Base-by-base conservation (phyloP, 2,329 filamentous ascomycete genomes). In the Pleurostoma richardsiae region DNA sequence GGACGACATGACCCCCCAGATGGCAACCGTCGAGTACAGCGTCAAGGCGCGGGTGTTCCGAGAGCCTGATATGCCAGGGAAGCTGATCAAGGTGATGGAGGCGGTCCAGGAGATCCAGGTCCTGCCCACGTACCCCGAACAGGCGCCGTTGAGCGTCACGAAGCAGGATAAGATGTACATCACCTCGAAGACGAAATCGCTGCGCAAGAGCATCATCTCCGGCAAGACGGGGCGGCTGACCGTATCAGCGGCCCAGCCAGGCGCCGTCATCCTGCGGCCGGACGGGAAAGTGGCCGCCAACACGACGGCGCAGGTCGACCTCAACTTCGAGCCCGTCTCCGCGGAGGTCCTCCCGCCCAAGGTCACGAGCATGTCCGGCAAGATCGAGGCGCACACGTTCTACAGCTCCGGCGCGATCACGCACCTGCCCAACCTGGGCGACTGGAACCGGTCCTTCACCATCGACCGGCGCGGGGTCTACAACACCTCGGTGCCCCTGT, bases 1-100 rank as follows among this genome's bases (percentile, higher is more conserved):
- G 52, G 73, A 80, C 52, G 79, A 82, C 53, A 68, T 79, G 54
- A 62, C 76, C 0, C 79, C 79, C 0, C 64, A 73, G 39, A 81
- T 80, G 75, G 69, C 75, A 19, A 66, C 69, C 11, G 65, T 82
- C 36, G 70, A 79, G 55, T 82, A 82, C 57, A 56, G 57, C 42
- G 60, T 82, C 57, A 73, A 73, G 55, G 77, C 74, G 7, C 67
- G 74, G 31, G 61, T 71, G 11, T 57, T 65, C 40, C 57, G 55
- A 54, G 64, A 60, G 48, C 63, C 60, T 47, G 64, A 59, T 6
- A 29, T 52, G 27, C 41, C 43, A 26, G n/a, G 40, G 7, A 50
- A 45, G 29, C 56, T 58, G 6, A 48, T 53, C 40, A 67, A 66
- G 52, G 45, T 71, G 31, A 62, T 73, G 47, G 72, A 77, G 47